Evolutionary conservation across 1,139 yeast genomes (phyloP), one percentile per base, ranked within the genome.

Genomic region (Wickerhamomyces sp.): DNA sequence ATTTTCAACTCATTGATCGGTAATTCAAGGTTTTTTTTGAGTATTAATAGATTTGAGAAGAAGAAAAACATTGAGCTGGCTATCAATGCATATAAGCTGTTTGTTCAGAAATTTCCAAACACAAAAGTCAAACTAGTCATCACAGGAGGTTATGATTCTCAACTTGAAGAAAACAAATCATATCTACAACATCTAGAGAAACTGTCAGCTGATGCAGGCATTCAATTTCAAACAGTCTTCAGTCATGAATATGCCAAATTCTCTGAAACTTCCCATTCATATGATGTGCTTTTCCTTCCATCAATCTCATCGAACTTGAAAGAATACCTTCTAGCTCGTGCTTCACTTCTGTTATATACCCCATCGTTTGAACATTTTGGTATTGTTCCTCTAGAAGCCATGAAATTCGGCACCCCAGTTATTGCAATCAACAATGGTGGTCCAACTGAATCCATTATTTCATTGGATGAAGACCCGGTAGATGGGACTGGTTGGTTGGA

Each of bases 321-420:
- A 60, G 81, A 82, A 43, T 71, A 80, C 1, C 72, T 93, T 37
- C 69, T 93, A 40, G 64, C 73, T 39, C 64, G 70, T 10, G 75
- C 93, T 2, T 74, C 77, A 45, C 56, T 86, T 45, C 71, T 94
- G 35, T 68, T 90, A 39, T 93, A 93, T 62, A 94, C 99, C 0
- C 99, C 99, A 2, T 75, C 85, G 1, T 78, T 78, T 58, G 99
- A 94, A 63, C 99, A 93, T 66, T 93, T 93, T 62, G 99, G 99
- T 13, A 94, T 93, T 51, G 99, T 94, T 5, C 99, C 99, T 1
- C 75, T 93, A 13, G 99, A 93, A 61, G 90, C 96, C 18, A 91
- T 93, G 97, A 73, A 84, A 40, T 73, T 78, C 50, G 82, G 85
- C 30, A 84, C 86, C 0, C 91, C 96, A 0, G 96, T 90, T 0